phyloP scores from a whole-genome alignment of 1,284 basidiomycete species.

The Trichosporon faecale region DNA sequence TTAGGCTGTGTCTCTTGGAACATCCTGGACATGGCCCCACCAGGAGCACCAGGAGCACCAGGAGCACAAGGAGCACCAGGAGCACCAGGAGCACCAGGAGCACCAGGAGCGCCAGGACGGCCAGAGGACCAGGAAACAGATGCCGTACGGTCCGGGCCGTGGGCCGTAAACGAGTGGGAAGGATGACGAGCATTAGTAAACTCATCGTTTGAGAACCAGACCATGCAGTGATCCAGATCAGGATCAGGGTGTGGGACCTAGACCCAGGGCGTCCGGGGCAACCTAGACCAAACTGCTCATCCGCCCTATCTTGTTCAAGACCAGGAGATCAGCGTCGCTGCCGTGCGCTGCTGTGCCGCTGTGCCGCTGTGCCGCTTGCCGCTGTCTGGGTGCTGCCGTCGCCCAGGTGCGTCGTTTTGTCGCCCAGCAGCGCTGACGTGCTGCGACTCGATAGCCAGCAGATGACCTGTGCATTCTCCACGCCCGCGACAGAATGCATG shows the following conservation, averaged over 20 bases:
- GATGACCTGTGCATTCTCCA: background rate
- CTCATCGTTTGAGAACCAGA: background rate
- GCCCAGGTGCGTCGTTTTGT: background rate
- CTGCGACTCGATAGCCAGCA: background rate
- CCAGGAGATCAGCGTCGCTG: background rate
- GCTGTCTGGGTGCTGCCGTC: background rate
- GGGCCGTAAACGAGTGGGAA: slow-evolving; percentile 8
- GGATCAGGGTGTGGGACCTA: background rate
- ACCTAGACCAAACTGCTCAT: background rate
- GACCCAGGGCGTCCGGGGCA: background rate
- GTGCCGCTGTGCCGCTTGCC: too few species aligned
- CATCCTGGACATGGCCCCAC: background rate
- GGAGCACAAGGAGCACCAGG: background rate
- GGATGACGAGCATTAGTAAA: slow-evolving; percentile 6
- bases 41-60: background rate
- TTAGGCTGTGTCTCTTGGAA: background rate
- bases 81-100: background rate
- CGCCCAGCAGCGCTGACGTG: background rate
- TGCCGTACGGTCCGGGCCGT: slow-evolving; percentile 1
- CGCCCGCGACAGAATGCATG: background rate
- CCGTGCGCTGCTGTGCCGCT: background rate
- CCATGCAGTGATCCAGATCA: background rate
- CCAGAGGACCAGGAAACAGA: background rate
- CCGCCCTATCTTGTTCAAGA: background rate
- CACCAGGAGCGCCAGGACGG: too few species aligned